phyloP scores from a whole-genome alignment of 306 rosid species.

The Pueraria montana region DNA sequence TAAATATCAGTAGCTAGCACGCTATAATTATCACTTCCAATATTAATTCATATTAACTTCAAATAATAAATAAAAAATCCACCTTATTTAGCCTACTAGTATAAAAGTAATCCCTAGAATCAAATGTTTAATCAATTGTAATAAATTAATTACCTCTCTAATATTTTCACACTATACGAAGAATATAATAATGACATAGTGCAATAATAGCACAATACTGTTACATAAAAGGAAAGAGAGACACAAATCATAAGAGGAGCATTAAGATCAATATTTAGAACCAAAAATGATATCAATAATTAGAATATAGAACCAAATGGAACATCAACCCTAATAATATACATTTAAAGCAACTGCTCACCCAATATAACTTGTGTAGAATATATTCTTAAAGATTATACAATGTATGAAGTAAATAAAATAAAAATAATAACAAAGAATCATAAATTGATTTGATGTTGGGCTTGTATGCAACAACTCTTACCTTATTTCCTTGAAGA shows the following conservation, averaged over 20 bases:
- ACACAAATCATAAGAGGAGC: not conserved
- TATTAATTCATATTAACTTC: not conserved
- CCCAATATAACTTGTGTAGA: not conserved
- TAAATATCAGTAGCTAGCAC: not conserved
- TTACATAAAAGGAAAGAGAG: not conserved
- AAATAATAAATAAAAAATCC: not conserved
- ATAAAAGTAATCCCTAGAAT: slow-evolving; percentile 20
- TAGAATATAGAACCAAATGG: slow-evolving; percentile 27
- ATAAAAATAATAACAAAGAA: not conserved
- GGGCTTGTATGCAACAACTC: slow-evolving; percentile 9
- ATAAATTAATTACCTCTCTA: slow-evolving; percentile 29
- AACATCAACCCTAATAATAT: not conserved
- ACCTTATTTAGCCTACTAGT: slow-evolving; percentile 10
- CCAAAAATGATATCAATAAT: not conserved
- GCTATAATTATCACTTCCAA: slow-evolving; percentile 4
- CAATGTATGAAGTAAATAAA: not conserved
- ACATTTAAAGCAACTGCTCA: slow-evolving; percentile 1
- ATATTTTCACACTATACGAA: not conserved
- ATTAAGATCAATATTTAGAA: slow-evolving; percentile 24
- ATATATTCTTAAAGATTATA: not conserved
- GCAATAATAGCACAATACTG: not conserved
- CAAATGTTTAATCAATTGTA: not conserved
- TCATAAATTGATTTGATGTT: slow-evolving; percentile 15
- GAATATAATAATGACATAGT: slow-evolving; percentile 3
- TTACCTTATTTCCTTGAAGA: slow-evolving; percentile 62